Percentiles rank a stretch among this genome's conserved stretches.
Conservation (phyloP, 2,329 filamentous ascomycete genomes). For the Fusarium multiceps region DNA sequence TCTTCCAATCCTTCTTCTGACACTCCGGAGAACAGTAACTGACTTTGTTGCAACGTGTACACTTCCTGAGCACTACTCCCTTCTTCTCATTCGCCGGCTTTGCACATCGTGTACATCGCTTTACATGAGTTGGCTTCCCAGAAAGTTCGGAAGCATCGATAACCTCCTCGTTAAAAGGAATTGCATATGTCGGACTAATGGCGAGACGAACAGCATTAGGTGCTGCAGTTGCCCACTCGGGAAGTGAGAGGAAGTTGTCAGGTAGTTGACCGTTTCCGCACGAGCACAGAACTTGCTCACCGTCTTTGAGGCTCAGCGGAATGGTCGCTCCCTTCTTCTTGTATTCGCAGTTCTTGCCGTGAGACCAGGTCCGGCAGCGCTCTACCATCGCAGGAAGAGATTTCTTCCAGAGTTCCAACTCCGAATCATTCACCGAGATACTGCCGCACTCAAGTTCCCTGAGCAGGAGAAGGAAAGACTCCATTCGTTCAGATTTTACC, state of each 20-base stretch:
- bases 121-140: constrained; percentile 12
- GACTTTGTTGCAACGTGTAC: constrained; percentile 56
- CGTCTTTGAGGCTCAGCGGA: constrained; percentile 54
- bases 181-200: constrained; percentile 66
- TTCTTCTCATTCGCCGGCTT: constrained; percentile 46
- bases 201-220: constrained; percentile 64
- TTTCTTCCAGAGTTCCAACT: constrained; percentile 65
- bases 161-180: constrained; percentile 56
- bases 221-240: constrained; percentile 57
- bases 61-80: constrained; percentile 55
- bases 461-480: constrained; percentile 54
- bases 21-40: constrained; percentile 65
- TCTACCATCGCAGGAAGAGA: constrained; percentile 58
- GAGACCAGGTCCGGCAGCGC: constrained; percentile 61
- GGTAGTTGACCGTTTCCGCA: constrained; percentile 60
- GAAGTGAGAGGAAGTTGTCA: constrained; percentile 53
- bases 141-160: constrained; percentile 45
- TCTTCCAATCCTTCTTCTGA: constrained; percentile 66
- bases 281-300: constrained; percentile 56
- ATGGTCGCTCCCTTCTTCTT: constrained; percentile 48
- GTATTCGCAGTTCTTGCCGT: constrained; percentile 58
- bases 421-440: constrained; percentile 63
- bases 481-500: constrained; percentile 48
- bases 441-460: constrained; percentile 52
- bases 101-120: constrained; percentile 54